Evolutionary conservation across 129 eudicot genomes (phyloP), one percentile per base, ranked within the genome.

Genomic region (Cynara cardunculus): DNA sequence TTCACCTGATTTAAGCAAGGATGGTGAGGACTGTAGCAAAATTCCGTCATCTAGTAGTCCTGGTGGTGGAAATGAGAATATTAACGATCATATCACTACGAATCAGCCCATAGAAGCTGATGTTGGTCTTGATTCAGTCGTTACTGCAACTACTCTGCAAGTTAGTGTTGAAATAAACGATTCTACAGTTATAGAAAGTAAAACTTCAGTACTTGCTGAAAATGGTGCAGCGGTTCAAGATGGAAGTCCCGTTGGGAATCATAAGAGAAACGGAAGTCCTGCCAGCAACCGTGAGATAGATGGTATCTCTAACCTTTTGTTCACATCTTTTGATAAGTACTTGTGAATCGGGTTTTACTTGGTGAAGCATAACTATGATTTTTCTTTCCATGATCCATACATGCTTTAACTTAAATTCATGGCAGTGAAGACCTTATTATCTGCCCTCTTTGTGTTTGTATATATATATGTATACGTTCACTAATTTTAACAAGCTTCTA

Each of bases 141-240:
- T 25, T 21, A 65, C 56, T 71, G 71, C 80, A 6, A 61, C 83
- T 66, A 30, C 32, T 69, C 39, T 64, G 62, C 71, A 73, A 81
- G 83, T 80, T 84, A 74, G 69, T 67, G 67, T 74, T 84, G 88
- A 86, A 72, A 44, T 86, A 77, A 78, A 66, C 35, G 85, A 81
- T 68, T 26, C 82, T 70, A 71, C 85, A 26, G 65, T 81, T 76
- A 73, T 73, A 66, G 88, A 75, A 74, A 66, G 71, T 27, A 74
- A 68, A 46, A 21, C 79, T 56, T 70, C 81, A 18, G 76, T 69
- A 64, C 81, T 73, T 73, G 66, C 77, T 85, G 96, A 85, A 77
- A 88, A 88, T 90, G 98, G 92, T 81, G 18, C 84, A 64, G 35
- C 81, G 2, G 86, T 64, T 66, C 75, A 85, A 53, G 90, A 73